Conservation (phyloP, 2,329 filamentous ascomycete genomes). For the Curvularia sp. region DNA sequence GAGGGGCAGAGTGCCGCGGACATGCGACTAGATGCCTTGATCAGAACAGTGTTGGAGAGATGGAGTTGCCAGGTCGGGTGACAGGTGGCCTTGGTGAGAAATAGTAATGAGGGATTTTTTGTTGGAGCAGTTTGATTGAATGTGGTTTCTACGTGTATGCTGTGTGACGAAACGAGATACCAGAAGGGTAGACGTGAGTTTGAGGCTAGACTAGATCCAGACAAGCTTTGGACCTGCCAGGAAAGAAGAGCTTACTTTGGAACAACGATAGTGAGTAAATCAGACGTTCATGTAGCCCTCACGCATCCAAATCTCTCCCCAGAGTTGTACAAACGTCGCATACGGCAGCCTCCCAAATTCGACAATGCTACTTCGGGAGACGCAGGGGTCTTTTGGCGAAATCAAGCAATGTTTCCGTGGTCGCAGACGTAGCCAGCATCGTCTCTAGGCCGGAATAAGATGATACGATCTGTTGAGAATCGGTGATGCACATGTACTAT, state of each 20-base stretch:
- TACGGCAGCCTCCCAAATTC: not conserved
- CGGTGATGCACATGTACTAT: not conserved
- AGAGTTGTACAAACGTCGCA: not conserved
- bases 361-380: not conserved
- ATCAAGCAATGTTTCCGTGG: not conserved
- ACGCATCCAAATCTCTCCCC: not conserved
- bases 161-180: not conserved
- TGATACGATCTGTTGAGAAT: conserved; percentile 6
- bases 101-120: not conserved
- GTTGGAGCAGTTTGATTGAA: not conserved
- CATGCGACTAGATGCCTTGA: conserved; percentile 1
- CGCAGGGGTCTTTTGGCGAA: not conserved
- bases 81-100: not conserved
- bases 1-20: not conserved
- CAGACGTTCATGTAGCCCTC: not conserved
- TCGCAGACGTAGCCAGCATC: not conserved
- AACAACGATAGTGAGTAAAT: not conserved
- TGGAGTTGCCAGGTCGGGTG: not conserved
- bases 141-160: not conserved
- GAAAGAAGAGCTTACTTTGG: not conserved
- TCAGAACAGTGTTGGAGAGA: not conserved
- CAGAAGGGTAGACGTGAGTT: not conserved
- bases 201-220: not conserved
- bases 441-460: not conserved
- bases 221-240: no score